Base-by-base conservation (phyloP, 176 grass and related monocot species). In the Oryza meridionalis region DNA sequence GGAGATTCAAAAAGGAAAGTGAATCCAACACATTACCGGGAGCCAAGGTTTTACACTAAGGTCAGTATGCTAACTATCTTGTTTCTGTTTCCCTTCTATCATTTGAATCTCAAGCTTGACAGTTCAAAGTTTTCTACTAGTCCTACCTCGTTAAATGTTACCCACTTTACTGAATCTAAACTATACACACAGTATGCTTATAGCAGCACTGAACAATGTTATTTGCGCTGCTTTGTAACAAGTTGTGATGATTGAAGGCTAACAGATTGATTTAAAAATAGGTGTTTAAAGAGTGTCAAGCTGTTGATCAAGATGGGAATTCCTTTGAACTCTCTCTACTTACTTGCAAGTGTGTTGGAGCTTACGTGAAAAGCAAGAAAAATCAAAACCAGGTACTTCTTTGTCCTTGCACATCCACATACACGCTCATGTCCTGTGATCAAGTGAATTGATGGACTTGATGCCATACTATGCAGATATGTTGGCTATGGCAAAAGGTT, bases 291-390 rank as follows among this genome's bases (percentile, higher is more conserved):
- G 96, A 99, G 76, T 92, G 83, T 26, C 84, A 94, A 38, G 33
- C 89, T 51, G 75, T 87, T 78, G 91, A 96, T 82, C 77, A 90
- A 77, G 67, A 85, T 79, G 93, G 88, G 50, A 87, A 88, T 65
- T 92, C 85, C 29, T 96, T 90, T 71, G 96, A 99, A 81, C 81
- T 99, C 12, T 96, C 93, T 85, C 67, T 94, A n/a, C 72, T 86
- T 80, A 99, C 96, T 78, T 96, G 75, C 53, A 99, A 99, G 81
- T 99, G 96, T 44, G 92, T 99, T 4, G 70, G 91, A 83, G 96
- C 96, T 80, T 99, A 99, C 77, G 96, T 96, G 75, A 96, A 87
- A 61, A 99, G 88, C 76, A 99, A 99, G 93, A 99, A 96, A 88
- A 99, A 99, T 84, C 96, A 99, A 87, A 99, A 99, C 21, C 96